A percentile compares a stretch with the other conserved stretches of the same genome.
Evolutionary conservation across 352 stramenopile species (phyloP).

Genomic region (Phytophthora vignae): DNA sequence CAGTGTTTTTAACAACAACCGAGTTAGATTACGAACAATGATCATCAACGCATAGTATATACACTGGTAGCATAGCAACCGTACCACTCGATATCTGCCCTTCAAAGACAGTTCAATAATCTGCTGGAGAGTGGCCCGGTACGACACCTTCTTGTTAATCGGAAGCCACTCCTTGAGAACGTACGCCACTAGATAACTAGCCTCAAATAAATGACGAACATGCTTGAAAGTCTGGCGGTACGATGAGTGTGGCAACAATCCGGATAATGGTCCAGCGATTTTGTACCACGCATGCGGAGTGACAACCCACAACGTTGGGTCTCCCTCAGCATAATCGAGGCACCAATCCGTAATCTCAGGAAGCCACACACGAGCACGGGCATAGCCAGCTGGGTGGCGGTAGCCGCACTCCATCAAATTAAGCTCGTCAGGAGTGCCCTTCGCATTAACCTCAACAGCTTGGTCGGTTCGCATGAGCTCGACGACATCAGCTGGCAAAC

Average conservation of each 20-base stretch:
- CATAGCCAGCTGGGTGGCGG: constrained; percentile 69
- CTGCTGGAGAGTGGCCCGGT: constrained; percentile 83
- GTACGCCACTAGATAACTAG: constrained; percentile 85
- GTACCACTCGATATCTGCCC: constrained; percentile 79
- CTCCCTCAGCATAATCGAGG: constrained; percentile 86
- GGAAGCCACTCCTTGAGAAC: constrained; percentile 88
- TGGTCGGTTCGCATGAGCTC: constrained; percentile 84
- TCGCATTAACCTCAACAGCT: constrained; percentile 48
- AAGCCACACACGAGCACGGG: constrained; percentile 76
- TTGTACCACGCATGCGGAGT: constrained; percentile 89
- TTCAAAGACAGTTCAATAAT: constrained; percentile 81
- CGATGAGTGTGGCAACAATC: constrained; percentile 71
- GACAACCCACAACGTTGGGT: constrained; percentile 87
- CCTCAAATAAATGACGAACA: constrained; percentile 80
- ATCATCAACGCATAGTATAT: constrained; percentile 10
- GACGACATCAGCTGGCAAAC: constrained; percentile 59
- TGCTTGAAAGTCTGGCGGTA: constrained; percentile 83
- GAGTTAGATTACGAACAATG: constrained; percentile 35
- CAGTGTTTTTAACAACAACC: constrained; percentile 12
- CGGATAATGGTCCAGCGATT: constrained; percentile 80
- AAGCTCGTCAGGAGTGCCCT: constrained; percentile 69
- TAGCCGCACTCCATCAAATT: constrained; percentile 87
- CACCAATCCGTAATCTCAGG: constrained; percentile 90
- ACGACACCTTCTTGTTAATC: constrained; percentile 89
- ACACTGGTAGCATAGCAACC: constrained; percentile 15